Evolutionary conservation across 345 rosid genomes (phyloP).

Genomic region (Luvunga scandens): DNA sequence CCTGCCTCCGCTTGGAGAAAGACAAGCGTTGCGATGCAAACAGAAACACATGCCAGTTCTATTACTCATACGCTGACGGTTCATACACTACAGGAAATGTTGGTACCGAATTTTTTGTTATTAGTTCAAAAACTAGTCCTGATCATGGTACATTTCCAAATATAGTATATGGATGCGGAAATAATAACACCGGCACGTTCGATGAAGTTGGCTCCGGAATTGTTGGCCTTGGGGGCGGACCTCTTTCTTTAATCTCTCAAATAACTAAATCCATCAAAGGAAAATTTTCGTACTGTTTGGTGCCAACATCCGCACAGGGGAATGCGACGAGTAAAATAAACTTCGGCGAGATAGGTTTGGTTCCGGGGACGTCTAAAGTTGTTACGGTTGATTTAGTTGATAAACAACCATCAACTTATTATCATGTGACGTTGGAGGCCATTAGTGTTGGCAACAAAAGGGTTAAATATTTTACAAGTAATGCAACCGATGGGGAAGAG

Average conservation of each 20-base stretch:
- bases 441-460: slow-evolving; percentile 48
- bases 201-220: slow-evolving; percentile 51
- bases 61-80: slow-evolving; percentile 44
- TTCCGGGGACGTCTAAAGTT: slow-evolving; percentile 12
- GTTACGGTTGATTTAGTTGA: slow-evolving; percentile 41
- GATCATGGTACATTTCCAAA: slow-evolving; percentile 20
- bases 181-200: slow-evolving; percentile 39
- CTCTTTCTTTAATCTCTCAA: slow-evolving; percentile 52
- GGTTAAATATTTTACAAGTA: slow-evolving; percentile 24
- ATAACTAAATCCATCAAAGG: slow-evolving; percentile 28
- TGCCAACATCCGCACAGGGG: slow-evolving; percentile 25
- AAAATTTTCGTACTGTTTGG: slow-evolving; percentile 60
- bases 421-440: slow-evolving; percentile 51
- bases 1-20: slow-evolving; percentile 24
- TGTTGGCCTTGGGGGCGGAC: slow-evolving; percentile 62
- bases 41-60: slow-evolving; percentile 32
- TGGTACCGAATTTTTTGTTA: slow-evolving; percentile 39
- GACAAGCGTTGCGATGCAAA: slow-evolving; percentile 21
- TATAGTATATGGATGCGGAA: slow-evolving; percentile 54
- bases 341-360: slow-evolving; percentile 36
- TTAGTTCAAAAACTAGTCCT: slow-evolving; percentile 18
- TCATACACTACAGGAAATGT: slow-evolving; percentile 41
- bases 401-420: slow-evolving; percentile 37
- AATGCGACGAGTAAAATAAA: slow-evolving; percentile 37
- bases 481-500: background rate